Evolutionary conservation across 1,139 yeast species (phyloP).

Genomic region (Wickerhamiella infanticola): DNA sequence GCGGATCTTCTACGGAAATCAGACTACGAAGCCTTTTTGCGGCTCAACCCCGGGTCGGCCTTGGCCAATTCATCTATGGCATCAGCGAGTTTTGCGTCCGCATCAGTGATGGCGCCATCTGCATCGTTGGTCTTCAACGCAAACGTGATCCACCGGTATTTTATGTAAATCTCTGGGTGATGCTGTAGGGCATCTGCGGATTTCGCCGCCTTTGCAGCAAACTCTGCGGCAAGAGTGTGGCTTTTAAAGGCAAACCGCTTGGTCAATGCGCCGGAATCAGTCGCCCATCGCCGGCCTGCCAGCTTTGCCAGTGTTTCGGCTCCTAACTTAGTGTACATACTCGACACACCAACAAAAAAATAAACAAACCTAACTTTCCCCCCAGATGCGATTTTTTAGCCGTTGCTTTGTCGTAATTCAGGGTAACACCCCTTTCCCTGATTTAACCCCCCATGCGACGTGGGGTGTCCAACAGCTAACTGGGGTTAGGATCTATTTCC

Average conservation of each 20-base stretch:
- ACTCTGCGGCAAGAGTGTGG: constrained; percentile 14
- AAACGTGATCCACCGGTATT: constrained; percentile 11
- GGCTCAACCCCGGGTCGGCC: not conserved
- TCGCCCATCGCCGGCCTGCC: constrained; percentile 7
- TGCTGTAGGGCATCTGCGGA: constrained; percentile 12
- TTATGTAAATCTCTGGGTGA: constrained; percentile 13
- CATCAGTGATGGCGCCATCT: constrained; percentile 7
- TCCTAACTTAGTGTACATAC: not conserved
- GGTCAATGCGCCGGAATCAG: constrained; percentile 2
- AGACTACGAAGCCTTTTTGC: not conserved
- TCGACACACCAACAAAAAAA: too few relatives aligned
- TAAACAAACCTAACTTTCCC: too few relatives aligned
- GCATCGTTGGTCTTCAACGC: constrained; percentile 12
- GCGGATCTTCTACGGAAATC: too few relatives aligned
- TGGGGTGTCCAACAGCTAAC: not conserved
- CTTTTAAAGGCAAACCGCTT: constrained; percentile 10
- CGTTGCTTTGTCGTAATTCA: too few relatives aligned
- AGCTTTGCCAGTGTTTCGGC: constrained; percentile 1
- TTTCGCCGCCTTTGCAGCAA: constrained; percentile 10
- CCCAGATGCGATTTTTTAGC: too few relatives aligned
- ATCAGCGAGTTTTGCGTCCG: constrained; percentile 12
- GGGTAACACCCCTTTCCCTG: too few relatives aligned
- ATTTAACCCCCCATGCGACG: not conserved
- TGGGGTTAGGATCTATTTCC: not conserved
- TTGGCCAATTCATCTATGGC: constrained; percentile 6